Evolutionary conservation across 148 eudicot species (phyloP).

Genomic region (Hydrangea macrophylla): DNA sequence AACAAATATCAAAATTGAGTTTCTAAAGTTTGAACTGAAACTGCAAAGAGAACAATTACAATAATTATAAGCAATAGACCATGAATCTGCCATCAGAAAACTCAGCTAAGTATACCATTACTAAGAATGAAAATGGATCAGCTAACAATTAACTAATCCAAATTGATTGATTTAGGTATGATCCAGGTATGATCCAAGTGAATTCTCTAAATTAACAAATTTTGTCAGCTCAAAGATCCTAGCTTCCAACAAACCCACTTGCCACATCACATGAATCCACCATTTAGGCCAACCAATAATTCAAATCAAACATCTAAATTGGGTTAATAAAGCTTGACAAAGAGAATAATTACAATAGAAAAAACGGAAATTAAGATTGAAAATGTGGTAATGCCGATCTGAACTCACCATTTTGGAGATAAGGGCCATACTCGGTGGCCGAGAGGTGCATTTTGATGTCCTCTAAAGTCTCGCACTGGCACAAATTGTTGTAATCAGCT

Average conservation of each 20-base stretch:
- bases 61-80: not conserved
- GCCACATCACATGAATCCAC: not conserved
- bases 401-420: conserved; percentile 30
- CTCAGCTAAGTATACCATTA: not conserved
- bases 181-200: not conserved
- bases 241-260: not conserved
- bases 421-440: conserved; percentile 83
- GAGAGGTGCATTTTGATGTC: conserved; percentile 96
- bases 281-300: not conserved
- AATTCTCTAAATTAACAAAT: not conserved
- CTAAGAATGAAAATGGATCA: not conserved
- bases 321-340: not conserved
- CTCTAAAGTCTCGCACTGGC: conserved; percentile 90
- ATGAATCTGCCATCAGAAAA: not conserved
- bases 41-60: not conserved
- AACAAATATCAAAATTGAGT: not conserved
- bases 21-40: not conserved
- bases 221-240: not conserved
- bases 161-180: not conserved
- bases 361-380: not conserved
- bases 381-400: not conserved
- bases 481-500: conserved; percentile 89
- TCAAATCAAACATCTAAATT: not conserved
- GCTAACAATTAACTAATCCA: not conserved
- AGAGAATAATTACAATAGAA: not conserved